Evolutionary conservation across 495 filamentous ascomycete genomes (phyloP).

Genomic region (Daldinia bambusicola): DNA sequence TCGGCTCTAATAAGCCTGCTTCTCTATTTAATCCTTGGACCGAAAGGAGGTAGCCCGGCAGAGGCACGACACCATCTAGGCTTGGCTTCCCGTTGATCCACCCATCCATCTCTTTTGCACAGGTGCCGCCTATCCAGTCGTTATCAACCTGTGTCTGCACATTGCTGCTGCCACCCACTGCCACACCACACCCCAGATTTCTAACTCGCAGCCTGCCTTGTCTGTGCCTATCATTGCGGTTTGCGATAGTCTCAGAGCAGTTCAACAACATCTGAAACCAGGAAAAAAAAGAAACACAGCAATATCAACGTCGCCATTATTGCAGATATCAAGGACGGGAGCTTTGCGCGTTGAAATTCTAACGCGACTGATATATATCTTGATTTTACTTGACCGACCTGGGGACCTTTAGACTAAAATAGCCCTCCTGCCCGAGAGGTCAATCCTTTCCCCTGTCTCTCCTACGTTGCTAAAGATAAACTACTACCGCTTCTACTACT

Average conservation of each 20-base stretch:
- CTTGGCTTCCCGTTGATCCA: slow-evolving; percentile 46
- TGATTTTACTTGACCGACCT: slow-evolving; percentile 5
- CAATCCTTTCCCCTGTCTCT: slow-evolving; percentile 17
- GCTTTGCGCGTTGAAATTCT: slow-evolving; percentile 12
- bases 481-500: background rate
- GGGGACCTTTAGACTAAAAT: slow-evolving; percentile 27
- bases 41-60: slow-evolving; percentile 42
- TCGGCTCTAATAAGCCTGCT: slow-evolving; percentile 29
- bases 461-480: slow-evolving; percentile 32
- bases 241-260: slow-evolving; percentile 36
- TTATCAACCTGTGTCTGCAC: slow-evolving; percentile 43
- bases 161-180: slow-evolving; percentile 47
- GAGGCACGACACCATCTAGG: slow-evolving; percentile 39
- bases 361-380: slow-evolving; percentile 20
- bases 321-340: slow-evolving; percentile 23
- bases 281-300: slow-evolving; percentile 20
- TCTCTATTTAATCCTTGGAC: slow-evolving; percentile 25
- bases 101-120: slow-evolving; percentile 44
- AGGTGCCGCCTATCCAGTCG: slow-evolving; percentile 44
- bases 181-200: slow-evolving; percentile 49
- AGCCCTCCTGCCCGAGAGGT: slow-evolving; percentile 24
- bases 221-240: slow-evolving; percentile 42
- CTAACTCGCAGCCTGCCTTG: slow-evolving; percentile 45
- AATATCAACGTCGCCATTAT: slow-evolving; percentile 13
- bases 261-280: slow-evolving; percentile 39